Percentiles rank a stretch among this genome's conserved stretches.
Conservation (phyloP, 108 stramenopile species). For the Poteriospumella lacustris region DNA sequence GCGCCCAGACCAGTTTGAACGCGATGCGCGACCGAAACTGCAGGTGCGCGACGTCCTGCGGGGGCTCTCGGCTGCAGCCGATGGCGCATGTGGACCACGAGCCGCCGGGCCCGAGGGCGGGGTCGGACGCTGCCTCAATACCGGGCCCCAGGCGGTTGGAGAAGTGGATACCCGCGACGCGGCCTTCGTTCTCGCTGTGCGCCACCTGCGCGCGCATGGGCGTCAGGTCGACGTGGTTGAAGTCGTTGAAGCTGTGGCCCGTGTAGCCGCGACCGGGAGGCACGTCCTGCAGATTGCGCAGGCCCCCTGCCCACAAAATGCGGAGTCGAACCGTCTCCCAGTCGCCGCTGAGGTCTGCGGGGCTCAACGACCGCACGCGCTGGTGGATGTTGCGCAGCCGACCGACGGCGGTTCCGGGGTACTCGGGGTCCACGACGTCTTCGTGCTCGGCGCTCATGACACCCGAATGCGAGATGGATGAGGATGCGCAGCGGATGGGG, state of each 20-base stretch:
- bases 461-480: too few relatives aligned
- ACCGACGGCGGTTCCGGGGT: slow-evolving; percentile 28
- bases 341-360: slow-evolving; percentile 53
- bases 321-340: slow-evolving; percentile 74
- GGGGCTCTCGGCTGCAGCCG: slow-evolving; percentile 60
- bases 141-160: slow-evolving; percentile 73
- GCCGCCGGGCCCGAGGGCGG: slow-evolving; percentile 78
- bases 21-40: slow-evolving; percentile 76
- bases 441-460: not conserved
- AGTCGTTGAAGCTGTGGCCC: slow-evolving; percentile 82
- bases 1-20: slow-evolving; percentile 83
- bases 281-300: slow-evolving; percentile 63
- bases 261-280: slow-evolving; percentile 78
- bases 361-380: slow-evolving; percentile 54
- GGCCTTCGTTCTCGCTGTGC: slow-evolving; percentile 71
- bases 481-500: too few relatives aligned
- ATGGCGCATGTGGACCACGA: slow-evolving; percentile 75
- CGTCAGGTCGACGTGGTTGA: slow-evolving; percentile 80
- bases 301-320: slow-evolving; percentile 79
- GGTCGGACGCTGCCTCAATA: slow-evolving; percentile 67
- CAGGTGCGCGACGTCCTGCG: slow-evolving; percentile 79
- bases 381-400: slow-evolving; percentile 51
- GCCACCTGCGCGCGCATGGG: slow-evolving; percentile 67
- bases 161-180: slow-evolving; percentile 63
- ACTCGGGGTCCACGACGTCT: not conserved